Base-by-base conservation (phyloP, 2,329 filamentous ascomycete genomes). In the Orbilia blumenaviensis region DNA sequence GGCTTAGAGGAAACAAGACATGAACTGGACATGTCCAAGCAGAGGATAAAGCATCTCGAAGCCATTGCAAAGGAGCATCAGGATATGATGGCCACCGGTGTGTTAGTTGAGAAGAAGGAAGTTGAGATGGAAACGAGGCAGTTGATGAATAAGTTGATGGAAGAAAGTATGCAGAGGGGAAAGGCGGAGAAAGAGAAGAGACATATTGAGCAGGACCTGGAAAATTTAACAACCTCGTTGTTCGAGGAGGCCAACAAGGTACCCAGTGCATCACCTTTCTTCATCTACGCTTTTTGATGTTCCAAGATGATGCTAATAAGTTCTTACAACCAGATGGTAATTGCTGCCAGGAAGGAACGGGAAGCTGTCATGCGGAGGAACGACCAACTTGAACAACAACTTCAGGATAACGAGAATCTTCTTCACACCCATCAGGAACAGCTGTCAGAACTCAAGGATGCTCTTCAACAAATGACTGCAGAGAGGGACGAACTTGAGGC, bases 231-330 rank as follows among this genome's bases (percentile, higher is more conserved):
- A 0, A 90, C 93, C 0, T 93, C 93, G 27, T 87, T 99, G n/a
- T 99, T 99, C 78, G 93, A 98, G 82, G 94, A 99, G 85, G 95
- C 95, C 58, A 98, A 99, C 84, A 94, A 91, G 83, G 88, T 89
- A 82, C 74, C 83, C 82, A 36, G 83, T 82, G 27, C 38, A 34
- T 12, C 44, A 38, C 27, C 23, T 2, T 6, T 41, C 21, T 2
- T 41, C 29, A 0, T 29, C 16, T 8, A 44, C 6, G 10, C 32
- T 38, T 38, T n/a, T n/a, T n/a, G n/a, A n/a, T 36, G 4, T 54
- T 18, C 23, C 10, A 56, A 61, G 32, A 68, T 56, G 41, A 78
- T 81, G 81, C 41, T 42, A 66, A 77, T 82, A 66, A 81, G 52
- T 46, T 66, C 23, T 42, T 41, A 52, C 16, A 0, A 36, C 44